Base-by-base conservation (phyloP, 179 eudicot species). In the Silene noctiflora region DNA sequence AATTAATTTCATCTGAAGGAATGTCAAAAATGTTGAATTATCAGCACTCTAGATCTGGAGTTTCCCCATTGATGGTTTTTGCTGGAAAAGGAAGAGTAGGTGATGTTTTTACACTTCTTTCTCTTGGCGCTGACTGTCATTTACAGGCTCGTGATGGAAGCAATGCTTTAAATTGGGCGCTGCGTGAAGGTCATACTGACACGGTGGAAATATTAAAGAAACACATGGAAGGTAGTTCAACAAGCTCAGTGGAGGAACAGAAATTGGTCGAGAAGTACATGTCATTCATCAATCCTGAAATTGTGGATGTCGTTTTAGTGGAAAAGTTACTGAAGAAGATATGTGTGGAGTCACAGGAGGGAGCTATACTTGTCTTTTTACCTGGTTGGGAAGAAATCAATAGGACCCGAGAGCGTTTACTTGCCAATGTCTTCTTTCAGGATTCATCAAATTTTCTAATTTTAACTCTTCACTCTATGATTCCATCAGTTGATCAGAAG, bases 381-480 rank as follows among this genome's bases (percentile, higher is more conserved):
- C 93, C 99, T 44, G 97, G 99, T 6, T 96, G 98, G 99, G 97
- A 96, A 74, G 98, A 91, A 70, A 96, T 96, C 60, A 91, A 83
- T 77, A 90, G 75, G 83, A 90, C 84, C 68, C 84, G 88, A 20
- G 90, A 89, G 77, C 81, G 71, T 67, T 75, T 96, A 73, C 78
- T 70, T n/a, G 75, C 79, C 48, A 87, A 84, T 79, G 76, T 81
- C 3, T 86, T 84, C 71, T 96, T 91, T 69, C 85, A 76, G 31
- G 77, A 93, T 75, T 61, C 88, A 46, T 89, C 92, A 0, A 91
- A 83, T 77, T 93, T 84, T 83, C 24, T 81, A 42, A 81, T 96
- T 55, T 67, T 96, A 77, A 69, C 91, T 75, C 92, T 96, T 75
- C 99, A 96, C 75, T 96, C 99, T 17, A 88, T 91, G 98, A 88